These are phyloP conservation scores for Cyberlindnera misumaiensis DNA, from an alignment of 805 yeast genomes.

Conservation along the genomic window DNA sequence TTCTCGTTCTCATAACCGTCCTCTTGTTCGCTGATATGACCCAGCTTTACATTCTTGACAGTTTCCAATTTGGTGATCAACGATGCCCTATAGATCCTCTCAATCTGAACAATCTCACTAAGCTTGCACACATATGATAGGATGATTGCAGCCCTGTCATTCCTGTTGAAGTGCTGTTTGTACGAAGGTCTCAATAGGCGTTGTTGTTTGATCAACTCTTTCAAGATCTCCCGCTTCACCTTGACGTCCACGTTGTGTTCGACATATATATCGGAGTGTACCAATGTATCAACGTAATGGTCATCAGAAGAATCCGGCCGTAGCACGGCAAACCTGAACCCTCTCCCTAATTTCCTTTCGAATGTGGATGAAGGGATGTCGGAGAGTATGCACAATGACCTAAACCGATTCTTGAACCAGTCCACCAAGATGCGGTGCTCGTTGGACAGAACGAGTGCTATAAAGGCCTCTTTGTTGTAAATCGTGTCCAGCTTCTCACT, in stretches of 20 bases:
- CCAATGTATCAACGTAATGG: constrained; percentile 37
- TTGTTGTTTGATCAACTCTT: constrained; percentile 27
- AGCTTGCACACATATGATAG: constrained; percentile 40
- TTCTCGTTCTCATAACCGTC: constrained; percentile 2
- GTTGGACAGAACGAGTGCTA: constrained; percentile 37
- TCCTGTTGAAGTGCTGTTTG: constrained; percentile 26
- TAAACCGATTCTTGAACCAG: constrained; percentile 58
- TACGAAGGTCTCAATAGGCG: constrained; percentile 17
- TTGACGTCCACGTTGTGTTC: constrained; percentile 45
- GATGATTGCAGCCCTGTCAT: constrained; percentile 40
- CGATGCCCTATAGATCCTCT: constrained; percentile 49
- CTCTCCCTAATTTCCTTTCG: constrained; percentile 11
- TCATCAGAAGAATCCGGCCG: constrained; percentile 36
- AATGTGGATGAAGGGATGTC: constrained; percentile 35
- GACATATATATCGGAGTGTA: constrained; percentile 43
- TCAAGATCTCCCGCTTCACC: constrained; percentile 34
- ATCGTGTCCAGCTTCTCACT: constrained; percentile 43
- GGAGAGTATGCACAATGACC: constrained; percentile 51
- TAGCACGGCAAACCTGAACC: constrained; percentile 32
- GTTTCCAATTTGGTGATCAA: constrained; percentile 16
- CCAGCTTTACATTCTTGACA: constrained; percentile 6
- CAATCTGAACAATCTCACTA: constrained; percentile 60
- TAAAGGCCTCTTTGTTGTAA: constrained; percentile 44
- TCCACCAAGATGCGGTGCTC: constrained; percentile 62
- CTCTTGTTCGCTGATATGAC: constrained; percentile 10